Evolutionary conservation across 139 green algal species (phyloP).

Genomic region (Chlorella sp.): DNA sequence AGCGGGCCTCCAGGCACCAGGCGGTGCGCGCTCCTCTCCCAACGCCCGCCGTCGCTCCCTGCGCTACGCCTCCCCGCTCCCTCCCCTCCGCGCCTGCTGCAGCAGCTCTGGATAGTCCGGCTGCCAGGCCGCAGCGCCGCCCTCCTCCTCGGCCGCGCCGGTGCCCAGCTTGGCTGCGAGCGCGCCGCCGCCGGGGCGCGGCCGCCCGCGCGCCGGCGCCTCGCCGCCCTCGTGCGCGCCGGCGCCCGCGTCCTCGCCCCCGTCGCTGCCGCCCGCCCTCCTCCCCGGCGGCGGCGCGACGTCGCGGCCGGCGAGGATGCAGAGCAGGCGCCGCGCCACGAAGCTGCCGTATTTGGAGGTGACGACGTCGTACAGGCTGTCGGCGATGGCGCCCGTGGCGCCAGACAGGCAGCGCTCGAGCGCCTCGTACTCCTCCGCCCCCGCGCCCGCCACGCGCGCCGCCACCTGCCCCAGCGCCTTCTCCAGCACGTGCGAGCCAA

Average conservation of each 20-base stretch:
- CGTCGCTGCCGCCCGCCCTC: neutral
- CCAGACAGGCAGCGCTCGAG: conserved; percentile 18
- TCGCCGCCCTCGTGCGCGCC: conserved; percentile 24
- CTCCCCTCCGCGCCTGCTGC: too few species aligned
- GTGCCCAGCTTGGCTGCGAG: conserved; percentile 37
- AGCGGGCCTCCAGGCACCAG: too few species aligned
- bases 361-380: conserved; percentile 55
- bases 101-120: conserved; percentile 41
- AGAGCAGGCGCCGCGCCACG: conserved; percentile 67
- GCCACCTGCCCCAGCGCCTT: conserved; percentile 40
- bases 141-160: neutral
- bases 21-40: too few species aligned
- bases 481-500: conserved; percentile 78
- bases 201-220: conserved; percentile 28
- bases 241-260: neutral
- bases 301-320: conserved; percentile 54
- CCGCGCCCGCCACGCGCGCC: neutral
- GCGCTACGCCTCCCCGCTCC: too few species aligned
- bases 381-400: conserved; percentile 28
- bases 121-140: neutral
- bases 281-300: conserved; percentile 43
- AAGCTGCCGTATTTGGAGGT: conserved; percentile 63
- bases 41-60: too few species aligned
- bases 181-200: conserved; percentile 19
- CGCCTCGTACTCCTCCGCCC: conserved; percentile 1